Conservation (phyloP, 108 stramenopile genomes). For the Cyclotella sp. region DNA sequence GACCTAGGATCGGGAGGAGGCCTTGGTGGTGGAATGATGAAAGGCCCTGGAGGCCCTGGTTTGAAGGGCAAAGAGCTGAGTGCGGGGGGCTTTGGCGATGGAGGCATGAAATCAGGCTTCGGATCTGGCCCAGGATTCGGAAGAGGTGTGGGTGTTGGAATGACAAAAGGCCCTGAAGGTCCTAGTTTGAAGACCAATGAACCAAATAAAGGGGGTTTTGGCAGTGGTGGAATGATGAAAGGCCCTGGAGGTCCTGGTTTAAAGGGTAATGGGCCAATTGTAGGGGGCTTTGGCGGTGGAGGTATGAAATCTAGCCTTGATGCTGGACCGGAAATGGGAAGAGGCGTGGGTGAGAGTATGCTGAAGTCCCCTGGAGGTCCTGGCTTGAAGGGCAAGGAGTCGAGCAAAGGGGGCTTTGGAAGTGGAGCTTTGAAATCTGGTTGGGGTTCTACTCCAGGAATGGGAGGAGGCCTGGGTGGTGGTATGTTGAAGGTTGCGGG, state of each 20-base stretch:
- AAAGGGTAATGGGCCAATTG: neutral
- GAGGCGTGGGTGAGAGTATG: neutral
- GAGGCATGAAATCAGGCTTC: neutral
- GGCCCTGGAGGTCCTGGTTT: neutral
- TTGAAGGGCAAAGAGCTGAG: neutral
- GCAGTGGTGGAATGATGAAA: too few relatives aligned
- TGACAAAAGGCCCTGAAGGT: too few relatives aligned
- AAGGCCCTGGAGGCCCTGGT: neutral
- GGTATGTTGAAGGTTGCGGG: too few relatives aligned
- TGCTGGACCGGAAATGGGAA: too few relatives aligned
- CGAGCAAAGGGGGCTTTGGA: neutral
- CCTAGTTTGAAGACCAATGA: too few relatives aligned
- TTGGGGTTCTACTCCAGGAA: neutral
- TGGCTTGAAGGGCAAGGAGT: neutral
- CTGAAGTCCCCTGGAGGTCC: neutral
- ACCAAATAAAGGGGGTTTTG: too few relatives aligned
- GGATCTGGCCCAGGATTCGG: neutral
- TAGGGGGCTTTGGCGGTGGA: neutral
- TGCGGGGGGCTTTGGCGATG: neutral
- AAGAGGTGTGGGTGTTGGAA: neutral
- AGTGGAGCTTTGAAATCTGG: neutral
- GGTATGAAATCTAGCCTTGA: neutral
- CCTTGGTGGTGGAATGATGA: constrained; percentile 1
- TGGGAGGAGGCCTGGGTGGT: neutral
- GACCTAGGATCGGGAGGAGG: neutral